Evolutionary conservation across 371 early-diverging fungal genomes (phyloP), one percentile per base, ranked within the genome.

Genomic region (Zopfochytrium polystomum): DNA sequence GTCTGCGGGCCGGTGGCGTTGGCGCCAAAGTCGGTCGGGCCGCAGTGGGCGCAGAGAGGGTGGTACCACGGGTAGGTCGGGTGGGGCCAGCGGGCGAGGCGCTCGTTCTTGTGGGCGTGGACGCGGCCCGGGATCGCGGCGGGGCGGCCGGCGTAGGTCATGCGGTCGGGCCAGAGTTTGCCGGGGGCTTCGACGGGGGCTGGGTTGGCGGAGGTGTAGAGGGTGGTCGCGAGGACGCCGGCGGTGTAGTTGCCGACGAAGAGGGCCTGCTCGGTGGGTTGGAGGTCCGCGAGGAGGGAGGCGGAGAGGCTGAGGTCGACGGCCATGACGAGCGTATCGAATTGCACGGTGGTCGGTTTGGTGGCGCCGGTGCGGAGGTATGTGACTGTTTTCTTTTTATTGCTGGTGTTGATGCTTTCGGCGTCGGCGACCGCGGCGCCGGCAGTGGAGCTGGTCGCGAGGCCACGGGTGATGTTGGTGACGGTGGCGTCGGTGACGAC

Each of bases 321-420:
- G 15, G 58, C 58, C 58, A 58, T 58, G 13, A 58, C 34, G n/a
- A 58, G n/a, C 45, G 18, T 51, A 25, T 58, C 58, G 35, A 42
- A 43, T 4, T 58, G 13, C 6, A 34, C 27, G n/a, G n/a, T n/a
- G n/a, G n/a, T n/a, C n/a, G n/a, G n/a, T n/a, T n/a, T n/a, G 5
- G 11, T 56, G 45, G 26, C 27, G 9, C 13, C 48, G 9, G 38
- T 9, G 38, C n/a, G n/a, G 38, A 38, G 38, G 38, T 11, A 38
- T 38, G 38, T 38, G 38, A 38, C n/a, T 38, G 38, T 9, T 38
- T 38, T 38, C 38, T 38, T 38, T n/a, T n/a, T 38, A 22, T 48
- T 48, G 18, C 48, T 25, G 48, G 11, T 0, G 18, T 13, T 48
- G 0, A 13, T 25, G 25, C 25, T 48, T 42, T 42, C 15, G n/a